These are phyloP conservation scores for Flagelloscypha sp. DNA, from an alignment of 768 basidiomycete species.

Conservation along the genomic window DNA sequence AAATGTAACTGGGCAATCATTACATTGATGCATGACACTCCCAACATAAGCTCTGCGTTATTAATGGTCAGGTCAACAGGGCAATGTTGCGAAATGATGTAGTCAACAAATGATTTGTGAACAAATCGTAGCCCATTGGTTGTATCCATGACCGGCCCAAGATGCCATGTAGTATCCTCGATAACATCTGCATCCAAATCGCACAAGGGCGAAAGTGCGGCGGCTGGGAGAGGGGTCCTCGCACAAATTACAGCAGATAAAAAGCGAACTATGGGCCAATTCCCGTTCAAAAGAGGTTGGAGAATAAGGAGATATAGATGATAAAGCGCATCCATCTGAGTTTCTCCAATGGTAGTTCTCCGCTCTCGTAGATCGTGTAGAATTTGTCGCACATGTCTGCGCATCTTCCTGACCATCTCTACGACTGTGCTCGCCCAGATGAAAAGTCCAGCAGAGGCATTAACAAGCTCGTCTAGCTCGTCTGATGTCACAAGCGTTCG, in stretches of 20 bases:
- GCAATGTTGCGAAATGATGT: conserved; percentile 13
- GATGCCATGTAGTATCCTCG: too few species aligned
- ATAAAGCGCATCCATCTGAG: conserved; percentile 15
- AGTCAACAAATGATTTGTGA: conserved; percentile 22
- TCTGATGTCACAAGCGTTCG: conserved; percentile 12
- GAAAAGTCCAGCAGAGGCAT: conserved; percentile 21
- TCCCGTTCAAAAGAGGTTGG: too few species aligned
- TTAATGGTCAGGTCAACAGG: too few species aligned
- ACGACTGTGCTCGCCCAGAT: conserved; percentile 20
- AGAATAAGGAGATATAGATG: conserved; percentile 11
- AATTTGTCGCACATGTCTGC: too few species aligned
- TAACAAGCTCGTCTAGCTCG: conserved; percentile 13
- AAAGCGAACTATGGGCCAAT: too few species aligned
- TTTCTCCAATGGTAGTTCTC: conserved; percentile 10
- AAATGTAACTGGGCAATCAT: conserved; percentile 24
- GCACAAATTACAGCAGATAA: conserved; percentile 17
- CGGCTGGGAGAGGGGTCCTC: conserved; percentile 13
- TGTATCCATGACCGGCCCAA: conserved; percentile 14
- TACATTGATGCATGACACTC: conserved; percentile 16
- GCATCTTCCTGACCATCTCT: conserved; percentile 14
- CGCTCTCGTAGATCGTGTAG: too few species aligned
- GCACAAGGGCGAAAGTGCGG: conserved; percentile 9
- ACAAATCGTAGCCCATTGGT: conserved; percentile 11
- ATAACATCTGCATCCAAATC: too few species aligned
- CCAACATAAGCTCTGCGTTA: conserved; percentile 16